Evolutionary conservation across 352 stramenopile species (phyloP).

Genomic region (Globisporangium middletonii): DNA sequence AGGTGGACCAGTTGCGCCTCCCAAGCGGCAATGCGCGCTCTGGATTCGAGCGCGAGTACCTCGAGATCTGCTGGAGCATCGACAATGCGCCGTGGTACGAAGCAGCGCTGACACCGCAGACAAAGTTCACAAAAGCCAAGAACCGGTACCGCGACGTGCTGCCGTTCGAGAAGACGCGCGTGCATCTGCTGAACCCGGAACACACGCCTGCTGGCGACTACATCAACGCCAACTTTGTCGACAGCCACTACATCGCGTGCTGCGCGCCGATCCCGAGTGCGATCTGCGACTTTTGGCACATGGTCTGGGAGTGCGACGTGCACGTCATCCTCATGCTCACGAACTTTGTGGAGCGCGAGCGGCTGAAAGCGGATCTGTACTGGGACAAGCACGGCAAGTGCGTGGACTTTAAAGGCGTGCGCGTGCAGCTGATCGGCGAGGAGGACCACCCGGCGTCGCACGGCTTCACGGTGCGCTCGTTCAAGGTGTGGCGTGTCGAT

Average conservation of each 20-base stretch:
- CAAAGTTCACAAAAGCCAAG: slow-evolving; percentile 56
- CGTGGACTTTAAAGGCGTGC: slow-evolving; percentile 50
- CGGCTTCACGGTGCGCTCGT: slow-evolving; percentile 46
- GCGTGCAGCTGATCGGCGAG: slow-evolving; percentile 44
- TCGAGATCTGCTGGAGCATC: slow-evolving; percentile 54
- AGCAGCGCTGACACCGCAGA: slow-evolving; percentile 48
- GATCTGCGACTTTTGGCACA: slow-evolving; percentile 79
- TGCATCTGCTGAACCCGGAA: slow-evolving; percentile 28
- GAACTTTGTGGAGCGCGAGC: slow-evolving; percentile 75
- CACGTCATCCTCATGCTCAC: slow-evolving; percentile 86
- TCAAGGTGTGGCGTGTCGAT: slow-evolving; percentile 39
- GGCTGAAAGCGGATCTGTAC: slow-evolving; percentile 69
- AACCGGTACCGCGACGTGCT: slow-evolving; percentile 79
- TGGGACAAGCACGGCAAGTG: slow-evolving; percentile 41
- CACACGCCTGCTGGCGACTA: slow-evolving; percentile 39
- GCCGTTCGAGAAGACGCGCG: slow-evolving; percentile 64
- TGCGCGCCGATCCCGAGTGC: slow-evolving; percentile 56
- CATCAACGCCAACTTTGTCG: slow-evolving; percentile 71
- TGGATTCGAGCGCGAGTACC: slow-evolving; percentile 63
- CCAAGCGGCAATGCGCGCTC: slow-evolving; percentile 20
- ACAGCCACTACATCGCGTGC: slow-evolving; percentile 67
- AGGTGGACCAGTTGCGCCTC: slow-evolving; percentile 28
- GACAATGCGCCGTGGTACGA: slow-evolving; percentile 51
- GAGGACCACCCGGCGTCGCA: slow-evolving; percentile 18
- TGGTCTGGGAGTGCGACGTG: slow-evolving; percentile 72